Conservation (phyloP, 768 basidiomycete species). For the Inosperma sp. region DNA sequence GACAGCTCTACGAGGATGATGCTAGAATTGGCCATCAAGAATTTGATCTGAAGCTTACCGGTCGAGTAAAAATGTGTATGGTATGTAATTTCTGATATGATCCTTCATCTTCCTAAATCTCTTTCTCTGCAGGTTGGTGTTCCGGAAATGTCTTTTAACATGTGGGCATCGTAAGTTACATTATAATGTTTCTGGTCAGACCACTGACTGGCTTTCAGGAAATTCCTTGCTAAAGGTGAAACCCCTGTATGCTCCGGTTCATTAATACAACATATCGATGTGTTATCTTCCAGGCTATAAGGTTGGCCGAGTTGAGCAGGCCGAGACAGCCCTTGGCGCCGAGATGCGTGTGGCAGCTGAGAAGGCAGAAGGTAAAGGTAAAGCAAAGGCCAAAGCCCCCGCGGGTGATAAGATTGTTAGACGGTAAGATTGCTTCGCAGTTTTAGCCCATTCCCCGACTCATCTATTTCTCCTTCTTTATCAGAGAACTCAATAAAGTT, state of each 20-base stretch:
- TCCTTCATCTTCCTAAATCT: background rate
- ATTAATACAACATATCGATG: background rate
- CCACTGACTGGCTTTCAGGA: slow-evolving; percentile 36
- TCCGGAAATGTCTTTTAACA: slow-evolving; percentile 89
- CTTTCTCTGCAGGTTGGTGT: slow-evolving; percentile 70
- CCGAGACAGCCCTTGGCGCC: slow-evolving; percentile 93
- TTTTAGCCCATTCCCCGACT: background rate
- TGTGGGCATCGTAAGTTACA: slow-evolving; percentile 76
- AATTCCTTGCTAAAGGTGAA: slow-evolving; percentile 76
- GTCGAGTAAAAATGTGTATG: slow-evolving; percentile 99
- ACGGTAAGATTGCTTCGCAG: slow-evolving; percentile 39
- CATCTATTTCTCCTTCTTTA: background rate
- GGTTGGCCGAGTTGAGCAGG: slow-evolving; percentile 94
- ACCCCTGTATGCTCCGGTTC: background rate
- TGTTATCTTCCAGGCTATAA: slow-evolving; percentile 60
- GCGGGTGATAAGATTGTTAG: slow-evolving; percentile 87
- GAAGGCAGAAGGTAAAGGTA: slow-evolving; percentile 43
- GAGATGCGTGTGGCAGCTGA: slow-evolving; percentile 89
- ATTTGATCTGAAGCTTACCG: slow-evolving; percentile 90
- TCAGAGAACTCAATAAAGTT: slow-evolving; percentile 87
- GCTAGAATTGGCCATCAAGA: slow-evolving; percentile 89
- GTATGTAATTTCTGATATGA: slow-evolving; percentile 35
- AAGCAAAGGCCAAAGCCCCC: slow-evolving; percentile 50
- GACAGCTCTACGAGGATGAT: slow-evolving; percentile 90
- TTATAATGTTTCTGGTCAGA: background rate